Base-by-base conservation (phyloP, 345 rosid species). In the Anastatica hierochuntica region DNA sequence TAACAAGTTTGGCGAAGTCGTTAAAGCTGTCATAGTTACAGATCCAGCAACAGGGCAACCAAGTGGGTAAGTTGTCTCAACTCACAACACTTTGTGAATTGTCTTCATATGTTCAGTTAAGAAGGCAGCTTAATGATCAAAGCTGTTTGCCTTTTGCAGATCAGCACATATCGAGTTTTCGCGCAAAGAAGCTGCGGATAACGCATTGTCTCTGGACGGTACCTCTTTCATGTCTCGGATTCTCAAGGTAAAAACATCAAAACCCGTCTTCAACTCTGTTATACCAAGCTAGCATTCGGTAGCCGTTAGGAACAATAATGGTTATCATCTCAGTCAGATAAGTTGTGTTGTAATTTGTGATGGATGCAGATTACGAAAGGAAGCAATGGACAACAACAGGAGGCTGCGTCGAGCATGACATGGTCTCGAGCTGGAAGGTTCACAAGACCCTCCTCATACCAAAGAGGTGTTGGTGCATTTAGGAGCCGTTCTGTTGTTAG, bases 21-120 rank as follows among this genome's bases (percentile, higher is more conserved):
- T 88, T 8, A 85, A 94, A 74, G 99, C 88, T 51, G 66, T 82
- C 66, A 83, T 88, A 47, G 72, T 85, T 36, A 82, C 85, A 39
- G 99, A 94, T 68, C 85, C 89, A 27, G 77, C 90, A 20, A 88
- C 97, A 14, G 92, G 96, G 53, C 94, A 84, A 55, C 92, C 97
- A 8, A 79, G 64, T 70, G 99, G 99, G 99, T 88, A 71, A 71
- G 73, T 42, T 38, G 7, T 57, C 44, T 44, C 26, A 53, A 44
- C 16, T 31, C 49, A 30, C 12, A 27, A 19, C 43, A n/a, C 48
- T 19, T 29, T 29, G 19, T n/a, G 15, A n/a, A 29, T 16, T 16
- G 14, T 31, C 56, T 31, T 13, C 12, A 23, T 41, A 46, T 38
- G 18, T 49, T 19, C 30, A 37, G 33, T 26, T 23, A 15, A 4